These are phyloP conservation scores for Insectozyma bohioensis DNA, from an alignment of 1,139 yeast genomes.

Conservation along the genomic window DNA sequence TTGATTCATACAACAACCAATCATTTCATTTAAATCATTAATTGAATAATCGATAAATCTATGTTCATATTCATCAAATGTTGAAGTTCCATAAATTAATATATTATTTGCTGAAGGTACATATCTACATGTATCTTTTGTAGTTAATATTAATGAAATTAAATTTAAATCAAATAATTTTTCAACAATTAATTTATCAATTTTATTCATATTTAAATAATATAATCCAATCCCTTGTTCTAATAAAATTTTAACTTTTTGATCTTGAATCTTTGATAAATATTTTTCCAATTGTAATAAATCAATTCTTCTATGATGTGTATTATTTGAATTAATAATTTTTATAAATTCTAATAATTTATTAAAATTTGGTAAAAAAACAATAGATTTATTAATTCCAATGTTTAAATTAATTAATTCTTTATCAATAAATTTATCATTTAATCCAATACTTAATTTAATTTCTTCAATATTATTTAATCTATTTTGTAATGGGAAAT, in stretches of 20 bases:
- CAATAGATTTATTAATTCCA: constrained; percentile 24
- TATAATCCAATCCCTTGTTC: constrained; percentile 67
- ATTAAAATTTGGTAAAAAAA: constrained; percentile 59
- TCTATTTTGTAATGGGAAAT: constrained; percentile 67
- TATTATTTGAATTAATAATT: constrained; percentile 27
- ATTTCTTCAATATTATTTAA: constrained; percentile 55
- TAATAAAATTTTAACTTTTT: constrained; percentile 42
- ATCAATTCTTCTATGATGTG: constrained; percentile 8
- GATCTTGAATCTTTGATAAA: constrained; percentile 48
- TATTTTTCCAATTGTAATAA: constrained; percentile 32
- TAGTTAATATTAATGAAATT: constrained; percentile 54
- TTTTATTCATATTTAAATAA: constrained; percentile 56
- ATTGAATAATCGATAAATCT: constrained; percentile 69
- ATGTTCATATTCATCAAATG: constrained; percentile 72
- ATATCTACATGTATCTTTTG: constrained; percentile 53
- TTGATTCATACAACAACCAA: constrained; percentile 51
- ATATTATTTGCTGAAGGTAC: constrained; percentile 57
- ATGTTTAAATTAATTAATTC: constrained; percentile 4
- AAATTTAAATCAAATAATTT: constrained; percentile 50
- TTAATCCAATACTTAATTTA: constrained; percentile 30
- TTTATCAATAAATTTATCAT: constrained; percentile 6
- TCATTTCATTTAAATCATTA: constrained; percentile 68
- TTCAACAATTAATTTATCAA: constrained; percentile 56
- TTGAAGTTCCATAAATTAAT: constrained; percentile 69
- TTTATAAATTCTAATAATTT: constrained; percentile 56